A percentile compares a stretch with the other conserved stretches of the same genome.
Evolutionary conservation across 2,329 filamentous ascomycete species (phyloP).

Genomic region (Ustulina deusta): DNA sequence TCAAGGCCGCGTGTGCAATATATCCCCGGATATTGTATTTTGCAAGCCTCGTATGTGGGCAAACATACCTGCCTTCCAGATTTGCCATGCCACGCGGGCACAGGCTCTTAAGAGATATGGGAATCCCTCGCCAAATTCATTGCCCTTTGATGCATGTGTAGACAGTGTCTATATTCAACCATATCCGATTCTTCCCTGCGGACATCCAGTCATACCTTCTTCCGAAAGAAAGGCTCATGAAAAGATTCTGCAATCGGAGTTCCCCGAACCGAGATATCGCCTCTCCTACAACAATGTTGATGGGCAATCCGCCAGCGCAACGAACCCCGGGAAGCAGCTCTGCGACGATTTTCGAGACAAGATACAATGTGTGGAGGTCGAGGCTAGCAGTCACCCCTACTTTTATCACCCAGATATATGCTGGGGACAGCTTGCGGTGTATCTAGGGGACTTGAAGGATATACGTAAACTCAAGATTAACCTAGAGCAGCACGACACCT

Average conservation of each 20-base stretch:
- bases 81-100: neutral
- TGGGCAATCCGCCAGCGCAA: neutral
- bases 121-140: neutral
- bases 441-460: neutral
- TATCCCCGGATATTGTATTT: neutral
- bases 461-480: conserved; percentile 6
- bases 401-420: no score
- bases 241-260: neutral
- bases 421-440: neutral
- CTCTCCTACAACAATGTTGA: neutral
- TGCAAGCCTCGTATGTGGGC: conserved; percentile 16
- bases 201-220: neutral
- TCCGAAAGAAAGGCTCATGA: neutral
- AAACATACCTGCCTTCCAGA: conserved; percentile 4
- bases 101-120: conserved; percentile 14
- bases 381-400: neutral
- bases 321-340: neutral
- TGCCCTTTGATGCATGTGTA: conserved; percentile 8
- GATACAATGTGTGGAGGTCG: neutral
- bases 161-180: conserved; percentile 6
- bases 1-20: neutral
- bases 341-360: neutral
- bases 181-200: neutral
- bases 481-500: neutral
- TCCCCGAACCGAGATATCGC: neutral